Conservation (phyloP, 129 eudicot species). For the Flaveria brownii region DNA sequence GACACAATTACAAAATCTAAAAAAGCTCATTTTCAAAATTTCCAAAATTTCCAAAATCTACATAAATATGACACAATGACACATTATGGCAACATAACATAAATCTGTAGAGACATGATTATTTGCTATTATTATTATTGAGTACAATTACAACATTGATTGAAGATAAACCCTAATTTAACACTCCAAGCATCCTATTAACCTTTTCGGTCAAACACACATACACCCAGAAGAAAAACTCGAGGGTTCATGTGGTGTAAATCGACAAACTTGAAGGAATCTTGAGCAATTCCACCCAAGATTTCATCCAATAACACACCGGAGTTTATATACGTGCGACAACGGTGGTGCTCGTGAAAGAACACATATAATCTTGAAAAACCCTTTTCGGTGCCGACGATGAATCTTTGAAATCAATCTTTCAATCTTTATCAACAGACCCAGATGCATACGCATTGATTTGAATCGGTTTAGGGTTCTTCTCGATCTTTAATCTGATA, state of each 20-base stretch:
- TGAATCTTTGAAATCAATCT: not conserved
- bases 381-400: not conserved
- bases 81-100: slow-evolving; percentile 13
- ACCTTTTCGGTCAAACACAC: not conserved
- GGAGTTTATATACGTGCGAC: slow-evolving; percentile 8
- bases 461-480: not conserved
- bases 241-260: not conserved
- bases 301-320: not conserved
- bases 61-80: not conserved
- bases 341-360: not conserved
- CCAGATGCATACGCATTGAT: not conserved
- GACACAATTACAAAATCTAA: too few relatives aligned
- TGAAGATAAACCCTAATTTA: slow-evolving; percentile 13
- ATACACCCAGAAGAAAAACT: not conserved
- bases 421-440: not conserved
- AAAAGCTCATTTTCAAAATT: too few relatives aligned
- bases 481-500: not conserved
- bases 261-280: slow-evolving; percentile 3
- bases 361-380: slow-evolving; percentile 1
- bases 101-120: not conserved
- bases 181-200: not conserved
- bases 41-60: not conserved
- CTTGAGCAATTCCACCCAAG: not conserved
- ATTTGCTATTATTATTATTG: not conserved
- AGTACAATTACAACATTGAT: too few relatives aligned